These are phyloP conservation scores for Tricholoma sp. DNA, from an alignment of 768 basidiomycete genomes.

Conservation along the genomic window DNA sequence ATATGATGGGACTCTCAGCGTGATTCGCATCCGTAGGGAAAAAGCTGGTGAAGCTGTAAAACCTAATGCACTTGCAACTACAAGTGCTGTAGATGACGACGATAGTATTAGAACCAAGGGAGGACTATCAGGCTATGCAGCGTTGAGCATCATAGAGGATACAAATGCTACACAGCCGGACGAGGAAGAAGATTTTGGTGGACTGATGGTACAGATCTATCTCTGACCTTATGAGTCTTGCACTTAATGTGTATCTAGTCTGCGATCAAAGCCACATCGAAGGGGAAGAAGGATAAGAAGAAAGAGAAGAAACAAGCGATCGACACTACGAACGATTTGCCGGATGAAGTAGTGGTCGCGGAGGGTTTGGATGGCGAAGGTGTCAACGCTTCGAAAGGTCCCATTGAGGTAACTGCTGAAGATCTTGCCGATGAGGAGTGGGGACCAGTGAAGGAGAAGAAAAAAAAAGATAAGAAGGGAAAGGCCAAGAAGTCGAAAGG, in stretches of 20 bases:
- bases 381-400: conserved; percentile 30
- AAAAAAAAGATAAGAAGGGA: conserved; percentile 59
- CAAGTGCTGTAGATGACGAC: conserved; percentile 38
- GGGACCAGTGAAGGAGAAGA: conserved; percentile 58
- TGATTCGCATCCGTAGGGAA: conserved; percentile 41
- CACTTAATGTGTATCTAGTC: conserved; percentile 37
- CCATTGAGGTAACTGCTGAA: conserved; percentile 58
- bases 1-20: conserved; percentile 12
- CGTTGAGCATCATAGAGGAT: conserved; percentile 39
- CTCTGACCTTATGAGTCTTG: background rate
- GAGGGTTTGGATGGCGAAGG: conserved; percentile 24
- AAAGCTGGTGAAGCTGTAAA: conserved; percentile 55
- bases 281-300: conserved; percentile 52
- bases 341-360: conserved; percentile 18
- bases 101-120: conserved; percentile 23
- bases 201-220: conserved; percentile 58
- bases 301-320: conserved; percentile 50
- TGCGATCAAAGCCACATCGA: conserved; percentile 51
- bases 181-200: conserved; percentile 66
- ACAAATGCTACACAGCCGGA: conserved; percentile 37
- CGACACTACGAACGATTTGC: conserved; percentile 18
- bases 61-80: conserved; percentile 33
- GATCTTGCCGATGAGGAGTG: conserved; percentile 73
- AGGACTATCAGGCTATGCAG: conserved; percentile 49
- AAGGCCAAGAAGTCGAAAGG: conserved; percentile 46